These are phyloP conservation scores for Verticillium tricorpus DNA, from an alignment of 2,329 filamentous ascomycete species.

Conservation along the genomic window DNA sequence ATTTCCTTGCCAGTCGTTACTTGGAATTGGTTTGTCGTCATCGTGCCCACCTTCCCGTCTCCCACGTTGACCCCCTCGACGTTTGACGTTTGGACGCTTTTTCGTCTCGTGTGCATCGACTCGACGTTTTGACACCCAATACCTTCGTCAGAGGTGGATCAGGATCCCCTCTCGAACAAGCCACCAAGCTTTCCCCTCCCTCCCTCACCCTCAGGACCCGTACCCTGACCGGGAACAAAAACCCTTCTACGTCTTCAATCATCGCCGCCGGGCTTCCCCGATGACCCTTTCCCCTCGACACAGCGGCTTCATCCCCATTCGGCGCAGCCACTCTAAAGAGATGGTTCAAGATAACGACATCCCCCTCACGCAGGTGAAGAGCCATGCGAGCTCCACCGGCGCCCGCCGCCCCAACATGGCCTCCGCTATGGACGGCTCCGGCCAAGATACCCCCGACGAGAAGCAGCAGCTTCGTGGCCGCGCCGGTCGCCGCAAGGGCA, in stretches of 20 bases:
- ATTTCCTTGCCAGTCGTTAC: slow-evolving; percentile 12
- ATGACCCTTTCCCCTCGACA: slow-evolving; percentile 29
- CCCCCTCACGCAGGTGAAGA: slow-evolving; percentile 51
- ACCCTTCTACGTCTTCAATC: not conserved
- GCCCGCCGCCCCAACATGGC: slow-evolving; percentile 42
- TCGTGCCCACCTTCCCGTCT: not conserved
- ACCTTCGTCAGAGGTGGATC: slow-evolving; percentile 3
- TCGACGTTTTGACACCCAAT: not conserved
- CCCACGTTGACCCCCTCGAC: not conserved
- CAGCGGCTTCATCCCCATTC: slow-evolving; percentile 41
- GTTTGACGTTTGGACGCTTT: not conserved
- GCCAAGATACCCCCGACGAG: slow-evolving; percentile 31
- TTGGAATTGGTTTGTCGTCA: slow-evolving; percentile 7
- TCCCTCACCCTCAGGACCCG: slow-evolving; percentile 4
- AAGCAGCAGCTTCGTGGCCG: slow-evolving; percentile 34
- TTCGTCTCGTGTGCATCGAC: not conserved
- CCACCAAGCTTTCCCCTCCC: slow-evolving; percentile 1
- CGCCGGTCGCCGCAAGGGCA: slow-evolving; percentile 48
- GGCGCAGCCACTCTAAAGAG: slow-evolving; percentile 20
- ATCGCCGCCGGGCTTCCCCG: slow-evolving; percentile 14
- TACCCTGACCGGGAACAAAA: not conserved
- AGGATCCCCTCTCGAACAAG: slow-evolving; percentile 1
- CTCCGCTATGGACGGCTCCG: slow-evolving; percentile 26
- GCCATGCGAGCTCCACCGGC: slow-evolving; percentile 49
- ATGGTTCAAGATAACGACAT: slow-evolving; percentile 41